These are phyloP conservation scores for Monilinia fructicola DNA, from an alignment of 2,329 filamentous ascomycete genomes.

Conservation along the genomic window DNA sequence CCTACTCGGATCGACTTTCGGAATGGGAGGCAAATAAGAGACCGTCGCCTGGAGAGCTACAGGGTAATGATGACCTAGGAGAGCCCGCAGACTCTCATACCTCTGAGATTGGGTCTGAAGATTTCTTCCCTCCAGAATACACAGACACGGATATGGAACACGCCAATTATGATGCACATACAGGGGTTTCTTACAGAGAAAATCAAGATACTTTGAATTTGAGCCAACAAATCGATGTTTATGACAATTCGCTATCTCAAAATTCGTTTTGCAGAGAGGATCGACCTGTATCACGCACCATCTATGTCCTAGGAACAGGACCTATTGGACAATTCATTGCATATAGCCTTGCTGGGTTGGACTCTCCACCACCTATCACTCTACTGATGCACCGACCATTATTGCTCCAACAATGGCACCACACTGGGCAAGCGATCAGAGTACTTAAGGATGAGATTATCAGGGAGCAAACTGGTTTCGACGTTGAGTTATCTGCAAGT, in stretches of 20 bases:
- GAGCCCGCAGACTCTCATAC: background rate
- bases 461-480: slow-evolving; percentile 40
- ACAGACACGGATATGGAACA: background rate
- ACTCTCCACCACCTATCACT: slow-evolving; percentile 61
- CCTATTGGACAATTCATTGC: slow-evolving; percentile 65
- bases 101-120: background rate
- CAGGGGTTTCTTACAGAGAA: background rate
- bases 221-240: background rate
- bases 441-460: slow-evolving; percentile 47
- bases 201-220: background rate
- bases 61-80: background rate
- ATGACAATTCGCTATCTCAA: background rate
- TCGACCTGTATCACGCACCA: slow-evolving; percentile 40
- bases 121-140: background rate
- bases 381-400: slow-evolving; percentile 57
- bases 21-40: background rate
- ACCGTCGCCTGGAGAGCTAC: background rate
- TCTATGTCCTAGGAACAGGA: slow-evolving; percentile 65
- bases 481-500: slow-evolving; percentile 35
- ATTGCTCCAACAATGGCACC: slow-evolving; percentile 48
- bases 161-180: background rate
- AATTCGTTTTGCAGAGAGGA: background rate
- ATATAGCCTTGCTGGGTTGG: slow-evolving; percentile 59
- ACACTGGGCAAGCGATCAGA: slow-evolving; percentile 47
- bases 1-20: background rate